Conservation (phyloP, 208 protist genomes). For the Trypanosoma boissoni region DNA sequence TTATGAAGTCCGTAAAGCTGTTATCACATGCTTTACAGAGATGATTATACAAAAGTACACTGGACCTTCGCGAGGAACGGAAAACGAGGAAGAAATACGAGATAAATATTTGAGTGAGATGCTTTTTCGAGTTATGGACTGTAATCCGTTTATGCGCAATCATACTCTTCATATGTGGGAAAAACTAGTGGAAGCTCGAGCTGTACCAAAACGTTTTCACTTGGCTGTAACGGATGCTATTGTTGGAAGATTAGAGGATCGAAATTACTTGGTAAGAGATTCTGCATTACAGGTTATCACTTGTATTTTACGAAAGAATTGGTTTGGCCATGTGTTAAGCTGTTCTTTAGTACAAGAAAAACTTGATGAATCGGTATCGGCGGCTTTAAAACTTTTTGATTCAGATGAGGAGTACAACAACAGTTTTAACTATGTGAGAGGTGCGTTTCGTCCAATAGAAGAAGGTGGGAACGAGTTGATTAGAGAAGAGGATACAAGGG, state of each 20-base stretch:
- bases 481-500: constrained; percentile 15
- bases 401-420: constrained; percentile 14
- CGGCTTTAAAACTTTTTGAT: constrained; percentile 34
- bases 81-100: constrained; percentile 42
- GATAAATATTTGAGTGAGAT: constrained; percentile 78
- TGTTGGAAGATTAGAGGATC: constrained; percentile 75
- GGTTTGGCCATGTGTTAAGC: constrained; percentile 84
- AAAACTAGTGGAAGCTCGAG: constrained; percentile 59
- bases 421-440: constrained; percentile 27
- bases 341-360: constrained; percentile 47
- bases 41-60: constrained; percentile 84
- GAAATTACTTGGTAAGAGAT: constrained; percentile 84
- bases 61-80: constrained; percentile 33
- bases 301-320: constrained; percentile 68
- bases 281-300: constrained; percentile 74
- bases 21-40: constrained; percentile 78
- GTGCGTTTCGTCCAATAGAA: constrained; percentile 31
- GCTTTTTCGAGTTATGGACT: constrained; percentile 81
- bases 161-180: constrained; percentile 82
- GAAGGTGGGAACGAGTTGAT: constrained; percentile 26
- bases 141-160: constrained; percentile 87
- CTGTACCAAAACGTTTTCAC: constrained; percentile 77
- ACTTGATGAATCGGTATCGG: constrained; percentile 32
- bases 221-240: constrained; percentile 59
- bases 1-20: constrained; percentile 84